phyloP scores from a whole-genome alignment of 176 grass and related monocot genomes.

The Pharus latifolius region DNA sequence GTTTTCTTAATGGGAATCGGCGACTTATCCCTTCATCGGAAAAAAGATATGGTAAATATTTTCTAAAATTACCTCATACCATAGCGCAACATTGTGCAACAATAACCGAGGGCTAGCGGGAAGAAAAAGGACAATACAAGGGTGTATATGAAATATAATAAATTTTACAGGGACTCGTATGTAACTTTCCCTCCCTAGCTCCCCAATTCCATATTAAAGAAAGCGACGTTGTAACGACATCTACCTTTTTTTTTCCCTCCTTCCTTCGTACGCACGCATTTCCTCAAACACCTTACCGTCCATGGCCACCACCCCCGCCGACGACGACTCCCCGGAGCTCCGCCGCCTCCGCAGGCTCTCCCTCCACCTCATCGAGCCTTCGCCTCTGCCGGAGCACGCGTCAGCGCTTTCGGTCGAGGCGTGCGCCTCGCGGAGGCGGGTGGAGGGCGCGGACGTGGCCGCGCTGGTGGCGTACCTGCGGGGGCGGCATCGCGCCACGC shows the following conservation, averaged over 20 bases:
- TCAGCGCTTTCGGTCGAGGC: slow-evolving; percentile 22
- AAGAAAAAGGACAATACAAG: fast-evolving
- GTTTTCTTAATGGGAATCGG: too few species aligned
- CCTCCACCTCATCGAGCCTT: slow-evolving; percentile 50
- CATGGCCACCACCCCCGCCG: not conserved
- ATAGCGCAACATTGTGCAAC: too few species aligned
- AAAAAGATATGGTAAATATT: too few species aligned
- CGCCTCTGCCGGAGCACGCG: not conserved
- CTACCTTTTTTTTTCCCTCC: not conserved
- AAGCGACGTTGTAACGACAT: slow-evolving; percentile 11
- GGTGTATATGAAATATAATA: fast-evolving
- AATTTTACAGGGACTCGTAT: fast-evolving
- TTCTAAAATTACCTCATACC: too few species aligned
- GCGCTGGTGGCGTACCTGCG: slow-evolving; percentile 39
- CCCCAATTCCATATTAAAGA: too few species aligned
- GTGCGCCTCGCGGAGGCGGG: slow-evolving; percentile 32
- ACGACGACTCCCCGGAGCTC: not conserved
- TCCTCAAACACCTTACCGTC: slow-evolving; percentile 10
- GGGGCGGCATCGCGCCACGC: slow-evolving; percentile 39
- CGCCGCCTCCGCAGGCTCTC: slow-evolving; percentile 50
- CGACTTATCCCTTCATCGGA: too few species aligned
- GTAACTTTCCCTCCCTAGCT: not conserved
- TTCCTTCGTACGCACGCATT: not conserved
- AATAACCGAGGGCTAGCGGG: not conserved
- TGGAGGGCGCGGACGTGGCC: slow-evolving; percentile 32